Evolutionary conservation across 2,329 filamentous ascomycete genomes (phyloP), one percentile per base, ranked within the genome.

Genomic region (Podosphaera aphanis): DNA sequence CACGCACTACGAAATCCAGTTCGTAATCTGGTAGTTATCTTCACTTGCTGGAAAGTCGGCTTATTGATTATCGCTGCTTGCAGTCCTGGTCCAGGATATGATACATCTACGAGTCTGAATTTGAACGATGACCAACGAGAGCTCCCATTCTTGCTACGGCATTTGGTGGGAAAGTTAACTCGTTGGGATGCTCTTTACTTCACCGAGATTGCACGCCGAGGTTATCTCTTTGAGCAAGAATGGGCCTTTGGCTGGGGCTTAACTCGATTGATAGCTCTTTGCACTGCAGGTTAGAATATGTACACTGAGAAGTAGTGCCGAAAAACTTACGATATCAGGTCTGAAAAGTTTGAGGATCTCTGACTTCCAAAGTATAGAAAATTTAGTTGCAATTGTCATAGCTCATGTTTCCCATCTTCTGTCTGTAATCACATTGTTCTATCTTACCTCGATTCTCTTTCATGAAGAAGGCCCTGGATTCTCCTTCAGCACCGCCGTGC

Each of bases 121-220:
- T 54, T 69, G 55, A 68, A 63, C 57, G 64, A 49, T 11, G 46
- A 37, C 18, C 47, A 55, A 46, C 48, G 46, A 40, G 36, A 47
- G 13, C 31, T 53, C 18, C 50, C 46, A 49, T 18, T 55, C 46
- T 44, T 44, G 47, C 43, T 52, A 36, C 46, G 48, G 38, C 49
- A 53, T 39, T 15, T 57, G 4, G 45, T 51, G 23, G 46, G 44
- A 29, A 73, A 73, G 38, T 64, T 90, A 48, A 75, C 76, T 5
- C 70, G 81, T 59, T 92, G 83, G 83, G 83, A 92, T 59, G 79
- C 77, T 27, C 66, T 92, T 52, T 90, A 88, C 60, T 88, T 78
- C 56, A 64, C 77, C 48, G 69, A 74, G 51, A 60, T 66, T 39
- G 72, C 80, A 3, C 66, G 66, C 37, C 66, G 71, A 10, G 80